Evolutionary conservation across 78 protist genomes (phyloP).

Genomic region (Guillardia theta): DNA sequence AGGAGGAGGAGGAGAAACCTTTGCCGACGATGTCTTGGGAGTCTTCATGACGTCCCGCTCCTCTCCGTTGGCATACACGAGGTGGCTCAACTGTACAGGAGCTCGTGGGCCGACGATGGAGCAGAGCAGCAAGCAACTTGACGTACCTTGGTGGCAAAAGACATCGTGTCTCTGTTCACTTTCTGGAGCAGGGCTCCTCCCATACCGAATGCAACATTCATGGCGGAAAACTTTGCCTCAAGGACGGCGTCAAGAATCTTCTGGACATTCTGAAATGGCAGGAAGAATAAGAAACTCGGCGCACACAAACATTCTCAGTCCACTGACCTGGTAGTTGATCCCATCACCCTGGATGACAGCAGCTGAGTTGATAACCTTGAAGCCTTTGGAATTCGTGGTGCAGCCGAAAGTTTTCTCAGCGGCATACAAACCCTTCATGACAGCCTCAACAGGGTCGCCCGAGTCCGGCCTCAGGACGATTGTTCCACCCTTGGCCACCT

Average conservation of each 20-base stretch:
- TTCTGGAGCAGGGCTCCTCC: constrained; percentile 51
- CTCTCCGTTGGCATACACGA: neutral
- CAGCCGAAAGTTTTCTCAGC: constrained; percentile 1
- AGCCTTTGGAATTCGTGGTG: neutral
- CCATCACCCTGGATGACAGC: constrained; percentile 46
- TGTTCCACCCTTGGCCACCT: neutral
- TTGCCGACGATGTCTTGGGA: neutral
- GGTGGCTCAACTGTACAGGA: neutral
- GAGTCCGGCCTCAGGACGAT: constrained; percentile 31
- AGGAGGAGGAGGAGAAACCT: neutral
- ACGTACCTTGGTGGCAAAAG: neutral
- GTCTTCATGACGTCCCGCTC: constrained; percentile 43
- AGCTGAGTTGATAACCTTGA: neutral
- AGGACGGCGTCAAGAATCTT: neutral
- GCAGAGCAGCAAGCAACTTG: neutral
- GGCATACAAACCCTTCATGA: neutral
- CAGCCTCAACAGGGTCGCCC: constrained; percentile 3
- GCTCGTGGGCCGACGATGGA: neutral
- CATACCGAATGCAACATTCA: constrained; percentile 42
- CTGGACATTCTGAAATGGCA: too few relatives aligned
- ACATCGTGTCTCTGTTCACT: constrained; percentile 37
- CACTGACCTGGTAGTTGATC: neutral
- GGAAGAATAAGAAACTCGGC: too few relatives aligned
- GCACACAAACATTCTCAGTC: too few relatives aligned
- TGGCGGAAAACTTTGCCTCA: neutral